phyloP scores from a whole-genome alignment of 441 rosid species.

The Pelargonium australe region DNA sequence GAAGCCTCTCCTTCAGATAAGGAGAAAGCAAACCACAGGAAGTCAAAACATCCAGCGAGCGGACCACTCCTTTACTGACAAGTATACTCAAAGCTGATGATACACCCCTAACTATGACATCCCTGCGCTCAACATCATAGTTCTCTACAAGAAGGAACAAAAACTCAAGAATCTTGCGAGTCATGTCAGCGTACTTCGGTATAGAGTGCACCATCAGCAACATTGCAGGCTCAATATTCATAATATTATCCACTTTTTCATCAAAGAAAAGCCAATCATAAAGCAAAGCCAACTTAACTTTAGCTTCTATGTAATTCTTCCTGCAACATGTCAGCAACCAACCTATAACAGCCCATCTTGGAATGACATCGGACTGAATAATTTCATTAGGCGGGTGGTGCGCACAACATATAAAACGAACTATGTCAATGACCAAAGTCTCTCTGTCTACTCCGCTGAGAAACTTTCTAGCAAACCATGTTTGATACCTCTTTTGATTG shows the following conservation, averaged over 20 bases:
- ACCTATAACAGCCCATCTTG: conserved; percentile 86
- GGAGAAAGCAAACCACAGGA: conserved; percentile 40
- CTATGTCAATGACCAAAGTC: conserved; percentile 55
- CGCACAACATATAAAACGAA: conserved; percentile 72
- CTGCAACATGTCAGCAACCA: conserved; percentile 60
- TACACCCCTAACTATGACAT: conserved; percentile 43
- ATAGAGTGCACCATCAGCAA: conserved; percentile 64
- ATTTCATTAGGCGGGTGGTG: conserved; percentile 64
- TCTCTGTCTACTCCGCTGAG: conserved; percentile 49
- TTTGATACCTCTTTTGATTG: conserved; percentile 60
- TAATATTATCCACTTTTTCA: conserved; percentile 55
- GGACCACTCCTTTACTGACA: conserved; percentile 58
- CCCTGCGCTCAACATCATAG: conserved; percentile 43
- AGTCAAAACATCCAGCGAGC: conserved; percentile 46
- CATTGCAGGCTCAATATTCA: conserved; percentile 88
- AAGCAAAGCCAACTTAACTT: conserved; percentile 62
- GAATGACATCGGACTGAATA: conserved; percentile 58
- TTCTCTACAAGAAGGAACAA: conserved; percentile 63
- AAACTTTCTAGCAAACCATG: conserved; percentile 70
- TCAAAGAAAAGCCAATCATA: conserved; percentile 88
- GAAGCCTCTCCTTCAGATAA: conserved; percentile 47
- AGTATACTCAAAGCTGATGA: conserved; percentile 49
- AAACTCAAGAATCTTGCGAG: conserved; percentile 64
- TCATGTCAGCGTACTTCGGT: conserved; percentile 52
- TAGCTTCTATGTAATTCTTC: conserved; percentile 47